These are phyloP conservation scores for Piromyces sp. DNA, from an alignment of 192 early-diverging fungal genomes.

Conservation along the genomic window DNA sequence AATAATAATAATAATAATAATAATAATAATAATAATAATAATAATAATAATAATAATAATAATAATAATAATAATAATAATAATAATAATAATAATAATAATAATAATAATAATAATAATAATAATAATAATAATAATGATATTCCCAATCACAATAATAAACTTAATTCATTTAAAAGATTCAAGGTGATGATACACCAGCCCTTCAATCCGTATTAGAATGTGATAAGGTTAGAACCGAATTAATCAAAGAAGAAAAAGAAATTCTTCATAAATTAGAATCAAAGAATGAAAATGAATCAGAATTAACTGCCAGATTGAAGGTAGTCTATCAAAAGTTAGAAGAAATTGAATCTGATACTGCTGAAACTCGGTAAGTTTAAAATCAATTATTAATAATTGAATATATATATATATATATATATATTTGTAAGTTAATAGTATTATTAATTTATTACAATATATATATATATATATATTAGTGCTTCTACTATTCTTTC, in stretches of 20 bases:
- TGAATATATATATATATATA: neutral
- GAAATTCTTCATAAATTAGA: slow-evolving; percentile 23
- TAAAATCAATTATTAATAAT: neutral
- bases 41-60: too few species aligned
- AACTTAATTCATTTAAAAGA: slow-evolving; percentile 21
- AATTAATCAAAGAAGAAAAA: slow-evolving; percentile 72
- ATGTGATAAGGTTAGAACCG: slow-evolving; percentile 83
- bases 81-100: too few species aligned
- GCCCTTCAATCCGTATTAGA: slow-evolving; percentile 78
- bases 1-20: too few species aligned
- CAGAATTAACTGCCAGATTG: slow-evolving; percentile 22
- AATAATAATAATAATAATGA: too few species aligned
- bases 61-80: too few species aligned
- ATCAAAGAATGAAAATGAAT: slow-evolving; percentile 30
- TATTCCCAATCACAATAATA: neutral
- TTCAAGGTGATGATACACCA: slow-evolving; percentile 71
- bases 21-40: too few species aligned
- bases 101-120: too few species aligned
- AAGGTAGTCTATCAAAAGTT: slow-evolving; percentile 73
- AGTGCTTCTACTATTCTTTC: neutral
- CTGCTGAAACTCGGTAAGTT: slow-evolving; percentile 68
- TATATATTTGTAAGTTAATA: too few species aligned
- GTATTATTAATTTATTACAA: too few species aligned
- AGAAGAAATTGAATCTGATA: slow-evolving; percentile 90
- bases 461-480: neutral